Evolutionary conservation across 768 basidiomycete genomes (phyloP).

Genomic region (Strobilomyces dryophilus): DNA sequence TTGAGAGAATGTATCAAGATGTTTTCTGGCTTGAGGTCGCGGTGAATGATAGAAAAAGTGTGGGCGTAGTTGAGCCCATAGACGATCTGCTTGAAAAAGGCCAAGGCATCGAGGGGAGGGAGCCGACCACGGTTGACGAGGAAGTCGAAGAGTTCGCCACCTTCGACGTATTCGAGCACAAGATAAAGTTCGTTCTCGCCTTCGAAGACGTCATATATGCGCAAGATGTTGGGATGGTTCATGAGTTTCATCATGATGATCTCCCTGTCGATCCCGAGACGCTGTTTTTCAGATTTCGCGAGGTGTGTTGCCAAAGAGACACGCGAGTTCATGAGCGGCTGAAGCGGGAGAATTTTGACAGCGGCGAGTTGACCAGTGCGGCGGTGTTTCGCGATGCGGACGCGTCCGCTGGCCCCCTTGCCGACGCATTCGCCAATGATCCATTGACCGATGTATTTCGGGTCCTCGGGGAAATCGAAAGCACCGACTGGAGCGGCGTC

Average conservation of each 20-base stretch:
- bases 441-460: constrained; percentile 87
- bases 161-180: constrained; percentile 91
- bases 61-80: constrained; percentile 96
- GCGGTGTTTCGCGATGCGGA: constrained; percentile 87
- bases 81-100: constrained; percentile 94
- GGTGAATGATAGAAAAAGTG: constrained; percentile 95
- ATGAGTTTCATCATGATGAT: constrained; percentile 99
- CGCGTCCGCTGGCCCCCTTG: constrained; percentile 90
- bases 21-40: constrained; percentile 98
- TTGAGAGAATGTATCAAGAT: constrained; percentile 82
- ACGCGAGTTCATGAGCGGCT: constrained; percentile 70
- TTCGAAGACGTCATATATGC: constrained; percentile 94
- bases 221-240: constrained; percentile 96
- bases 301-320: constrained; percentile 60
- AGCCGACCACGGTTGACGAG: constrained; percentile 86
- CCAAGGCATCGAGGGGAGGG: constrained; percentile 74
- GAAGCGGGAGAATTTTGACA: constrained; percentile 90
- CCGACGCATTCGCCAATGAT: constrained; percentile 90
- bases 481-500: constrained; percentile 71
- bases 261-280: constrained; percentile 87
- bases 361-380: constrained; percentile 89
- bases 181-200: constrained; percentile 88
- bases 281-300: constrained; percentile 74
- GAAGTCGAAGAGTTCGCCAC: constrained; percentile 96
- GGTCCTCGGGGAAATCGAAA: constrained; percentile 82